These are phyloP conservation scores for Castanopsis chinensis DNA, from an alignment of 306 rosid species.

Conservation along the genomic window DNA sequence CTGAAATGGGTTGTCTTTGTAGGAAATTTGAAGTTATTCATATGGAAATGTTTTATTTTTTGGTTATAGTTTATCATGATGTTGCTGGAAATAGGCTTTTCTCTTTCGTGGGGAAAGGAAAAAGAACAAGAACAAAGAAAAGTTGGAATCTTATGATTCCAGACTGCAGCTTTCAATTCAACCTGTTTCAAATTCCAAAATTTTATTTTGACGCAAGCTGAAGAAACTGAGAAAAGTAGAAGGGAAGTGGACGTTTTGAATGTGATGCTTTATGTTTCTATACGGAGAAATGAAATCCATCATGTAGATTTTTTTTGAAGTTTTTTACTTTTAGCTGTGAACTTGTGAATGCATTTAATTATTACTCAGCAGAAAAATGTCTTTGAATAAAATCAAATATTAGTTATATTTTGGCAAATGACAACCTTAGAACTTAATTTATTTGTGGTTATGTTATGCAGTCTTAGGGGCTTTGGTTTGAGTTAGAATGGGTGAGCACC, in stretches of 20 bases:
- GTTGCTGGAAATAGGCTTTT: neutral
- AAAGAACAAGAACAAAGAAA: neutral
- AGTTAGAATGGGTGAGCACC: slow-evolving; percentile 40
- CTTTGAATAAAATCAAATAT: neutral
- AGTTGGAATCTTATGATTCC: neutral
- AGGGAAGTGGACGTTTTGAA: neutral
- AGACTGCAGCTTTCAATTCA: neutral
- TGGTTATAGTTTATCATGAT: neutral
- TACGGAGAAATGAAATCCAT: neutral
- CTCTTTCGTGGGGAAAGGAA: neutral
- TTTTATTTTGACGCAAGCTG: neutral
- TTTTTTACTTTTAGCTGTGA: neutral
- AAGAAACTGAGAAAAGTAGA: neutral
- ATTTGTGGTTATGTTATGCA: neutral
- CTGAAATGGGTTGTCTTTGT: slow-evolving; percentile 1
- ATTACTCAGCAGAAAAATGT: neutral
- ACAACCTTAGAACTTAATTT: neutral
- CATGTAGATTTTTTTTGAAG: too few relatives aligned
- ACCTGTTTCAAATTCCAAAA: neutral
- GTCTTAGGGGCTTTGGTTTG: slow-evolving; percentile 21
- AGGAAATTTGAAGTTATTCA: neutral
- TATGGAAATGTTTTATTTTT: neutral
- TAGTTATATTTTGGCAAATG: neutral
- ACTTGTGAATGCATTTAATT: neutral
- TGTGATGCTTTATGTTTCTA: neutral